Conservation (phyloP, 2,329 filamentous ascomycete genomes). For the Calonectria crousiana region DNA sequence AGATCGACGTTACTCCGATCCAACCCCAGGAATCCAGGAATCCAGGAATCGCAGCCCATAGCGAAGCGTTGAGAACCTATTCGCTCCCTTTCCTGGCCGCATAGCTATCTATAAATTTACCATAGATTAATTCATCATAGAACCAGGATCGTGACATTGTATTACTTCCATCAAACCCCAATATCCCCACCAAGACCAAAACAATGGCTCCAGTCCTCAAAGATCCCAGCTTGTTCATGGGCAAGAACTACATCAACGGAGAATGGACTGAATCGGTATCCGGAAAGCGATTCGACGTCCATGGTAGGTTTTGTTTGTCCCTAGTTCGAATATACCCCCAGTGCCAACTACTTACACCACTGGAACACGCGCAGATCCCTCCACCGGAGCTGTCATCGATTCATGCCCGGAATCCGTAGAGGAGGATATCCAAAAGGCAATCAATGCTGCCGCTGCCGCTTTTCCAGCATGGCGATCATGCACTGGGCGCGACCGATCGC, state of each 20-base stretch:
- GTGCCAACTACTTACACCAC: neutral
- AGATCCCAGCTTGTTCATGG: constrained; percentile 68
- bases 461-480: constrained; percentile 67
- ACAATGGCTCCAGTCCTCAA: constrained; percentile 47
- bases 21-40: no score
- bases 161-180: neutral
- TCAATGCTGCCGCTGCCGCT: constrained; percentile 74
- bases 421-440: constrained; percentile 74
- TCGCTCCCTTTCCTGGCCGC: neutral
- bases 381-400: constrained; percentile 74
- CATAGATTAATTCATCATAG: neutral
- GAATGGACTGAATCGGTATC: constrained; percentile 78
- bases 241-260: constrained; percentile 77
- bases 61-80: neutral
- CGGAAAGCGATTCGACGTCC: constrained; percentile 78
- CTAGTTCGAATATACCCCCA: neutral
- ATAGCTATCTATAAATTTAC: neutral
- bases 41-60: neutral
- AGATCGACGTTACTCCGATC: neutral
- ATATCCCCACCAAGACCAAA: neutral
- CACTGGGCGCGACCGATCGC: constrained; percentile 68
- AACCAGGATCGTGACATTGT: neutral
- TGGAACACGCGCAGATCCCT: constrained; percentile 64
- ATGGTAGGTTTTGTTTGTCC: neutral
- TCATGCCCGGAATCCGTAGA: constrained; percentile 77